Evolutionary conservation across 139 green algal genomes (phyloP).

Genomic region (Auxenochlorella protothecoides): DNA sequence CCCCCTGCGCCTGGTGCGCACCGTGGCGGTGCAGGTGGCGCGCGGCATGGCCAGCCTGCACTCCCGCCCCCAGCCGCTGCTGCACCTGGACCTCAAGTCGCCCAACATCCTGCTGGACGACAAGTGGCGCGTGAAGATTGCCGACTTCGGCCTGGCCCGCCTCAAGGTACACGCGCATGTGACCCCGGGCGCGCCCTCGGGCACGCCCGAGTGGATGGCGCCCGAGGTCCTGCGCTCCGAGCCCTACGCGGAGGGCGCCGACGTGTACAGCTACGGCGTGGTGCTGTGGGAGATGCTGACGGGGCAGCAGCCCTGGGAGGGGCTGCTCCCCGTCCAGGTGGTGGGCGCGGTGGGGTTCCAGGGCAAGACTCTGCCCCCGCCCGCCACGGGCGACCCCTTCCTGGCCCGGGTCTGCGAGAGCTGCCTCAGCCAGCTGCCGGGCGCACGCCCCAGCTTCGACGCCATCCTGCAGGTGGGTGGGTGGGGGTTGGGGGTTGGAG

Average conservation of each 20-base stretch:
- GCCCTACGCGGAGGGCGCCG: conserved; percentile 8
- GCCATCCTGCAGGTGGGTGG: conserved; percentile 4
- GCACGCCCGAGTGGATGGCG: conserved; percentile 71
- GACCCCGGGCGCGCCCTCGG: not conserved
- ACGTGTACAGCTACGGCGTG: conserved; percentile 49
- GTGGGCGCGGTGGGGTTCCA: conserved; percentile 78
- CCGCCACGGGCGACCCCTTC: conserved; percentile 3
- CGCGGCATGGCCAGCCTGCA: conserved; percentile 71
- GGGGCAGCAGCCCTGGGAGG: conserved; percentile 52
- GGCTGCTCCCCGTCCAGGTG: conserved; percentile 70
- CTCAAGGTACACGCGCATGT: not conserved
- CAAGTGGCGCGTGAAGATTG: conserved; percentile 59
- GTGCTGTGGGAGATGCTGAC: conserved; percentile 69
- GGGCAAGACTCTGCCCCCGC: conserved; percentile 32
- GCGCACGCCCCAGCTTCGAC: conserved; percentile 1
- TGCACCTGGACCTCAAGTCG: conserved; percentile 73
- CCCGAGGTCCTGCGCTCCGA: conserved; percentile 49
- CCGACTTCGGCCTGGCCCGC: conserved; percentile 16
- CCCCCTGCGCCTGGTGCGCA: conserved; percentile 22
- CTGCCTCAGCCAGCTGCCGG: conserved; percentile 2
- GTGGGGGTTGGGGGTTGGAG: not conserved
- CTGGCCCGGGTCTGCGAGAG: conserved; percentile 2
- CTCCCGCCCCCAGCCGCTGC: conserved; percentile 50
- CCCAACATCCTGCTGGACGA: conserved; percentile 67
- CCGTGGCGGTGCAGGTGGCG: conserved; percentile 47